Percentiles rank a stretch among this genome's conserved stretches.
Evolutionary conservation across 148 eudicot genomes (phyloP).

Genomic region (Nepenthes mirabilis): DNA sequence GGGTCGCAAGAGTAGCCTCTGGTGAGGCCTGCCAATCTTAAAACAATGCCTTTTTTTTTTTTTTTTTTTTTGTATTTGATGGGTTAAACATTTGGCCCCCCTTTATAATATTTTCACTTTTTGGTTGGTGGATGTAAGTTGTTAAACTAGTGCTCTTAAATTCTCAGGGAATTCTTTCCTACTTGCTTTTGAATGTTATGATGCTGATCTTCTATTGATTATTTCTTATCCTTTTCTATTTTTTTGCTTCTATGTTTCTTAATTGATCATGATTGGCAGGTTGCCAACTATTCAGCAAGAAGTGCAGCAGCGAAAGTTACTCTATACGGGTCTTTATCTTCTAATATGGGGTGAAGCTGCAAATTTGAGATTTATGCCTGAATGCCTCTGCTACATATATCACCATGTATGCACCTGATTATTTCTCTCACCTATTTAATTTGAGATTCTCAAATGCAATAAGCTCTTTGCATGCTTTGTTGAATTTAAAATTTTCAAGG

Average conservation of each 20-base stretch:
- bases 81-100: too few relatives aligned
- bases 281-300: constrained; percentile 93
- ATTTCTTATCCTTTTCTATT: neutral
- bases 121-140: too few relatives aligned
- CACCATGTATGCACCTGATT: constrained; percentile 59
- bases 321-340: constrained; percentile 89
- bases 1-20: constrained; percentile 95
- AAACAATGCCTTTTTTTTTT: neutral
- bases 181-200: too few relatives aligned
- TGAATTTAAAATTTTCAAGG: neutral
- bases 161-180: too few relatives aligned
- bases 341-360: constrained; percentile 99
- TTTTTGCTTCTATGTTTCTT: neutral
- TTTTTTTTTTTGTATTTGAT: neutral
- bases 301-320: constrained; percentile 81
- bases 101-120: too few relatives aligned
- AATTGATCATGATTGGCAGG: constrained; percentile 32
- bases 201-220: neutral
- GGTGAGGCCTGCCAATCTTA: constrained; percentile 27
- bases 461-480: too few relatives aligned
- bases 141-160: too few relatives aligned
- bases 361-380: constrained; percentile 94
- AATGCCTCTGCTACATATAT: constrained; percentile 94
- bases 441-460: neutral
- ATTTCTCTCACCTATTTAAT: neutral